A percentile compares a stretch with the other conserved stretches of the same genome.
Evolutionary conservation across 1,284 basidiomycete genomes (phyloP).

Genomic region (Ustilago trichophora): DNA sequence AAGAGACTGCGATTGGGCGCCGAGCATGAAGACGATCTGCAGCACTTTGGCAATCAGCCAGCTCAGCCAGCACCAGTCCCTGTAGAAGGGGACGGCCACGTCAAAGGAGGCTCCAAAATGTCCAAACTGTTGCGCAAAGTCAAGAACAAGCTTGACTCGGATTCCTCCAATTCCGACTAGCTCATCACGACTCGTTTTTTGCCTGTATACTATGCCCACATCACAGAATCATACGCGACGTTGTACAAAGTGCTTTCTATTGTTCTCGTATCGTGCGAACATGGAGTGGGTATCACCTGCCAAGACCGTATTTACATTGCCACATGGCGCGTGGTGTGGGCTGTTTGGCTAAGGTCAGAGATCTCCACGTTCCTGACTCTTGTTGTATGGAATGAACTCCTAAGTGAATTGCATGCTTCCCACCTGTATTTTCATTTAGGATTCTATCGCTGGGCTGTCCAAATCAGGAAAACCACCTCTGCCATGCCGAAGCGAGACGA

Average conservation of each 20-base stretch:
- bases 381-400: too few relatives aligned
- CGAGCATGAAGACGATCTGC: constrained; percentile 47
- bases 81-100: background rate
- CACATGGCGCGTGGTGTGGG: background rate
- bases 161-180: constrained; percentile 40
- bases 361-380: background rate
- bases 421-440: too few relatives aligned
- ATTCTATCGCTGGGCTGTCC: background rate
- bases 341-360: background rate
- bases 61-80: background rate
- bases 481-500: constrained; percentile 21
- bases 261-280: too few relatives aligned
- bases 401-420: background rate
- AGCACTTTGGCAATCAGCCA: constrained; percentile 31
- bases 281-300: constrained; percentile 19
- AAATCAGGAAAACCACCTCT: constrained; percentile 27
- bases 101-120: constrained; percentile 4
- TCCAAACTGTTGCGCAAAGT: constrained; percentile 22
- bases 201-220: too few relatives aligned
- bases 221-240: too few relatives aligned
- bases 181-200: too few relatives aligned
- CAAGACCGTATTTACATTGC: background rate
- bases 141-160: constrained; percentile 32
- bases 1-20: constrained; percentile 48
- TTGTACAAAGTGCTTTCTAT: too few relatives aligned